Conservation (phyloP, 352 stramenopile genomes). For the Globisporangium yorkense region DNA sequence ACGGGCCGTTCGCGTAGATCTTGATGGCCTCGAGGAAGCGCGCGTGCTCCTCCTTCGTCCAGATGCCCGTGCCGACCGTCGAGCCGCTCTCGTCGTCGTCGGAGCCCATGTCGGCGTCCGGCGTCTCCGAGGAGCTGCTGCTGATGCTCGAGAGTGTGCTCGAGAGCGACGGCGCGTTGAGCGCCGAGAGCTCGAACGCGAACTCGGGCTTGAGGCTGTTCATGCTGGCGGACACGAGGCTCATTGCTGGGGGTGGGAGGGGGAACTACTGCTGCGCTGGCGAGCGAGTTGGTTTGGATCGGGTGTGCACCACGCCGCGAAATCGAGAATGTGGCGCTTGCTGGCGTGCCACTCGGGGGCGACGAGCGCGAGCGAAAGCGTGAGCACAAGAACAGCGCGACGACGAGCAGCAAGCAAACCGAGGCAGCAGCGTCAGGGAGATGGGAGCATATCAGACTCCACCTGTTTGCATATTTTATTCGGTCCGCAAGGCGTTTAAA, state of each 20-base stretch:
- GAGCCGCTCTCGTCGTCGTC: conserved; percentile 7
- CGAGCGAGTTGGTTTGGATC: conserved; percentile 3
- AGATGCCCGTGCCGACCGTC: conserved; percentile 36
- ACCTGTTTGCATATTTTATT: not conserved
- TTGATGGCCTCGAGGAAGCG: conserved; percentile 72
- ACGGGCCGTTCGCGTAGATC: conserved; percentile 63
- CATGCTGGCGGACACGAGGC: conserved; percentile 4
- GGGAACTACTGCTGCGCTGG: not conserved
- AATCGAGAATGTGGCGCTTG: not conserved
- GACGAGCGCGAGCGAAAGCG: too few relatives aligned
- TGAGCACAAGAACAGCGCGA: not conserved
- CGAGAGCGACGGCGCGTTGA: not conserved
- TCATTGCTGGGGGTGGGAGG: conserved; percentile 5
- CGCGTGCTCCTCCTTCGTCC: conserved; percentile 58
- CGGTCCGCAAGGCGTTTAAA: not conserved
- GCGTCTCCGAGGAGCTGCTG: not conserved
- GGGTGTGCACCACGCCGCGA: conserved; percentile 1
- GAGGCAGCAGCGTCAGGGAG: not conserved
- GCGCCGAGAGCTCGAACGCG: conserved; percentile 8
- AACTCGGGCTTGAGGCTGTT: not conserved
- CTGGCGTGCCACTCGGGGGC: too few relatives aligned
- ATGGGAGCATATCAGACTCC: not conserved
- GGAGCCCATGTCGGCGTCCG: conserved; percentile 2
- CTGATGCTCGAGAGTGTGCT: conserved; percentile 1
- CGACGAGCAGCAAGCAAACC: not conserved